Evolutionary conservation across 2,329 filamentous ascomycete species (phyloP).

Genomic region (Aspergillaceae sp.): DNA sequence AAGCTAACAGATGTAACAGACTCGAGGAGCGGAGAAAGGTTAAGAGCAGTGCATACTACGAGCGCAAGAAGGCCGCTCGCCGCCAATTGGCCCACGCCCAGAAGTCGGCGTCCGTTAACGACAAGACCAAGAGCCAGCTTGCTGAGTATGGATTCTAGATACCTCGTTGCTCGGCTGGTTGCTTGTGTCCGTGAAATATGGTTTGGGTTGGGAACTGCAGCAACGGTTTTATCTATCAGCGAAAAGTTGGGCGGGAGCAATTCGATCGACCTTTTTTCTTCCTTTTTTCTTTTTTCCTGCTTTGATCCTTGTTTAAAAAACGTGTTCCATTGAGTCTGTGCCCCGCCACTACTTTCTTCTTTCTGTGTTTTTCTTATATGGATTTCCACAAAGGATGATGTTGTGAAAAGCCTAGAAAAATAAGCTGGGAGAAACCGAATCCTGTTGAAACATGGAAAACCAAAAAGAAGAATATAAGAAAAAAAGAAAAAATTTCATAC

Average conservation of each 20-base stretch:
- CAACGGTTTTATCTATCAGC: constrained; percentile 30
- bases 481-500: constrained; percentile 6
- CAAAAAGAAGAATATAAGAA: constrained; percentile 13
- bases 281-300: constrained; percentile 22
- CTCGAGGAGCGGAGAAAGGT: constrained; percentile 99
- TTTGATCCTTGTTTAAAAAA: constrained; percentile 5
- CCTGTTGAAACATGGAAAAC: constrained; percentile 24
- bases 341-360: too few species aligned
- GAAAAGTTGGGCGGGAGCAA: constrained; percentile 29
- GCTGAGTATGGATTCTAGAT: constrained; percentile 83
- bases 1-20: constrained; percentile 45
- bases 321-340: too few species aligned
- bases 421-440: constrained; percentile 19
- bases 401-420: constrained; percentile 28
- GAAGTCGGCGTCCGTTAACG: constrained; percentile 80
- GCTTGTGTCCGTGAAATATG: constrained; percentile 26
- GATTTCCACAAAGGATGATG: constrained; percentile 23
- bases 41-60: constrained; percentile 98
- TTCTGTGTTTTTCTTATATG: constrained; percentile 15
- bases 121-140: constrained; percentile 80
- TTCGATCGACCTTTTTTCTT: constrained; percentile 30
- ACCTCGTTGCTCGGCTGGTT: constrained; percentile 32
- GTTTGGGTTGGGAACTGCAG: constrained; percentile 28
- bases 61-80: constrained; percentile 96
- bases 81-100: constrained; percentile 87